These are phyloP conservation scores for Delonix regia DNA, from an alignment of 306 rosid genomes.

Conservation along the genomic window DNA sequence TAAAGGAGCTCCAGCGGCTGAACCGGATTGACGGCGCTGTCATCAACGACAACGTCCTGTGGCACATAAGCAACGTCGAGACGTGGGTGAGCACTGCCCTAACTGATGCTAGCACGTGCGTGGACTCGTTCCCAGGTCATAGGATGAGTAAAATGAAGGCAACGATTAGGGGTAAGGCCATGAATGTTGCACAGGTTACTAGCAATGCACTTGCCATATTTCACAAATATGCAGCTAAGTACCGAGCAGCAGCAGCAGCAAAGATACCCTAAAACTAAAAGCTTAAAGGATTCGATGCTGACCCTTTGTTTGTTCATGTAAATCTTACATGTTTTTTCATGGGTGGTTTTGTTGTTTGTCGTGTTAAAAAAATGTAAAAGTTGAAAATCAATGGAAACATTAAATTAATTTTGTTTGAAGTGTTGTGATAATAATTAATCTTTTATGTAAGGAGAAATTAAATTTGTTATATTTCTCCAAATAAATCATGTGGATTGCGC, in stretches of 20 bases:
- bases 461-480: no score
- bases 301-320: not conserved
- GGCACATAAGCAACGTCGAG: conserved; percentile 58
- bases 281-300: no score
- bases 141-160: conserved; percentile 48
- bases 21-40: not conserved
- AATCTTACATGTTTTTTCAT: not conserved
- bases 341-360: not conserved
- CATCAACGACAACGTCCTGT: conserved; percentile 8
- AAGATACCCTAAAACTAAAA: not conserved
- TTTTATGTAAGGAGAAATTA: no score
- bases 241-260: conserved; percentile 8
- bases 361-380: not conserved
- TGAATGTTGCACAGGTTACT: conserved; percentile 47
- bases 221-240: conserved; percentile 41
- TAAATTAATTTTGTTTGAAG: no score
- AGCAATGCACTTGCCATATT: conserved; percentile 50
- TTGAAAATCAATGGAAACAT: no score
- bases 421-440: no score
- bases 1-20: conserved; percentile 35
- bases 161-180: conserved; percentile 41
- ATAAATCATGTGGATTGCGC: no score
- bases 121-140: conserved; percentile 37
- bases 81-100: conserved; percentile 53
- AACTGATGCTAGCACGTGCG: conserved; percentile 45